Evolutionary conservation across 192 early-diverging fungal species (phyloP), one percentile per base, ranked within the genome.

Genomic region (Dissophora ornata): DNA sequence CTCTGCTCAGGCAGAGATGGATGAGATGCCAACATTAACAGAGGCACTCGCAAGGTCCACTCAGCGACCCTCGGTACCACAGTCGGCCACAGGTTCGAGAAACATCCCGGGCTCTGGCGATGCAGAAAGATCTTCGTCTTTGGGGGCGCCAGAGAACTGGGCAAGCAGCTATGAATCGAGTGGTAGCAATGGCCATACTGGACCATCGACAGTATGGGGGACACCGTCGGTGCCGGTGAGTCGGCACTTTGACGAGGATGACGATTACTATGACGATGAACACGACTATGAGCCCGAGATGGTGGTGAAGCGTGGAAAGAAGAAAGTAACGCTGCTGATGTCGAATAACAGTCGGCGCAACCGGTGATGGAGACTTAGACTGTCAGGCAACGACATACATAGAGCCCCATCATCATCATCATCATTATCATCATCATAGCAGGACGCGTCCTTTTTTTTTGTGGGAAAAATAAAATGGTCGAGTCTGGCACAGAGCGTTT

Each of bases 231-330:
- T 81, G 3, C 65, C 64, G 0, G 34, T 45, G 5, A 64, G 44
- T 34, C 49, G 69, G 34, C 63, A 52, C 19, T 57, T 67, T 10
- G 64, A 80, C 34, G 58, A 71, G 16, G 50, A 71, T 41, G 65
- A 71, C 30, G 62, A 71, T 19, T 61, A 79, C 18, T 56, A 69
- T 8, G 81, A 82, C 7, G 69, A 82, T 10, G 73, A 79, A 11
- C 71, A 65, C 42, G 75, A 78, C 22, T 64, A 74, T 41, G 81
- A 82, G 22, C 64, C 69, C n/a, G 64, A 71, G 5, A 54, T 82
- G n/a, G 75, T 79, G 16, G 59, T 71, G 6, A 82, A 82, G 62
- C 77, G 78, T 30, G 81, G 81, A 58, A 82, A 82, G 61, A 82
- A 82, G 60, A 82, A 82, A 26, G 48, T 82, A 36, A 53, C 75